A percentile compares a stretch with the other conserved stretches of the same genome.
These are phyloP conservation scores for Talinum fruticosum DNA, from an alignment of 148 eudicot genomes.

Conservation along the genomic window DNA sequence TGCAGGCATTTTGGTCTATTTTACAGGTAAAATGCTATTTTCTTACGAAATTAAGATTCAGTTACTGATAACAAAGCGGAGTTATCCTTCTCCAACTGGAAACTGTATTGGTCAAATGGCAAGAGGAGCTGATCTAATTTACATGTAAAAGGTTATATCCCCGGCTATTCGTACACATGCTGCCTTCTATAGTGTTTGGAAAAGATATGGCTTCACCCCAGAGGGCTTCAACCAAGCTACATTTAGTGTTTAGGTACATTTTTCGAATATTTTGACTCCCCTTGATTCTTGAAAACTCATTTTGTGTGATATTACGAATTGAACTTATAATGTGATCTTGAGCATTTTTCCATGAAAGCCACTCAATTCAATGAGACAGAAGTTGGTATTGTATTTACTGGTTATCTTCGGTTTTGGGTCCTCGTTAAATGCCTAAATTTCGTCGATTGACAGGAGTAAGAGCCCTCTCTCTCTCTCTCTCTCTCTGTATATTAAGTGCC, in stretches of 20 bases:
- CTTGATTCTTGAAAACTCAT: slow-evolving; percentile 2
- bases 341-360: not conserved
- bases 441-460: too few relatives aligned
- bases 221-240: slow-evolving; percentile 99
- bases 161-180: slow-evolving; percentile 96
- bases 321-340: not conserved
- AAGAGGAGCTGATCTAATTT: slow-evolving; percentile 31
- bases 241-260: slow-evolving; percentile 73
- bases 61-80: slow-evolving; percentile 11
- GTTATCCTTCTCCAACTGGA: slow-evolving; percentile 18
- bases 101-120: slow-evolving; percentile 25
- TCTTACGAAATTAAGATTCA: not conserved
- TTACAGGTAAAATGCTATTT: slow-evolving; percentile 47
- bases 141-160: slow-evolving; percentile 73
- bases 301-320: not conserved
- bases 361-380: not conserved
- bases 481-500: too few relatives aligned
- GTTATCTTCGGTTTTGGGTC: not conserved
- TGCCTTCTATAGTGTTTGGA: slow-evolving; percentile 98
- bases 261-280: not conserved
- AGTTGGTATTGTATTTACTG: not conserved
- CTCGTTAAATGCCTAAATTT: not conserved
- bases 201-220: slow-evolving; percentile 91
- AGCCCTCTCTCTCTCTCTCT: too few relatives aligned
- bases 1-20: too few relatives aligned